Evolutionary conservation across 2,329 filamentous ascomycete species (phyloP), one percentile per base, ranked within the genome.

Genomic region (Aureobasidium sp.): DNA sequence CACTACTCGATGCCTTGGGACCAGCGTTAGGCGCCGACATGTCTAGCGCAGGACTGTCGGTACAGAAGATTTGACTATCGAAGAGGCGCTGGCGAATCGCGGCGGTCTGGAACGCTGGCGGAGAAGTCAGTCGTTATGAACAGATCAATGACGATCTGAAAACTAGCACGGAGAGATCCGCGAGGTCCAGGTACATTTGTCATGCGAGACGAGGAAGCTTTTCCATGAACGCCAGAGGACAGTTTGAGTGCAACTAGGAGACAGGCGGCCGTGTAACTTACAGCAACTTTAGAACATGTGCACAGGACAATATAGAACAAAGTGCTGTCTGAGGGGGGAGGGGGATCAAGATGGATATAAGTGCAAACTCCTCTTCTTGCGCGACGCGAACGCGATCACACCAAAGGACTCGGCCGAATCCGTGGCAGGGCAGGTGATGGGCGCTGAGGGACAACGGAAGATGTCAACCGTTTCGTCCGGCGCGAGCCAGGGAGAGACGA

Each of bases 71-170:
- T 33, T 53, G 40, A 61, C 48, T 53, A 61, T 61, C 48, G 49
- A 53, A 58, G 42, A 48, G 54, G 40, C 54, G 54, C 54, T 58
- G 54, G 54, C 54, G 54, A 39, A 58, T 58, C 54, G 54, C 54
- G 60, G 22, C 33, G 60, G 48, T 61, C 60, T 61, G 60, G 60
- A 61, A 61, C 60, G 31, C 60, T 56, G 40, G 44, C 22, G 57
- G 57, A 50, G 35, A 60, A 31, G 45, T 60, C 57, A 60, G 57
- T 60, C 57, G 57, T 60, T 60, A 50, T 50, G 57, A 60, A 27
- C 54, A 58, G 29, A 47, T 27, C 42, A 35, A 48, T 58, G 54
- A 58, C 54, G 54, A 58, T 47, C 33, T 29, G 15, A 19, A n/a
- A n/a, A 45, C 29, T 37, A 19, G 53, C 39, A 24, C 54, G 54